phyloP scores from a whole-genome alignment of 345 rosid genomes.

The Pelargonium nanum region DNA sequence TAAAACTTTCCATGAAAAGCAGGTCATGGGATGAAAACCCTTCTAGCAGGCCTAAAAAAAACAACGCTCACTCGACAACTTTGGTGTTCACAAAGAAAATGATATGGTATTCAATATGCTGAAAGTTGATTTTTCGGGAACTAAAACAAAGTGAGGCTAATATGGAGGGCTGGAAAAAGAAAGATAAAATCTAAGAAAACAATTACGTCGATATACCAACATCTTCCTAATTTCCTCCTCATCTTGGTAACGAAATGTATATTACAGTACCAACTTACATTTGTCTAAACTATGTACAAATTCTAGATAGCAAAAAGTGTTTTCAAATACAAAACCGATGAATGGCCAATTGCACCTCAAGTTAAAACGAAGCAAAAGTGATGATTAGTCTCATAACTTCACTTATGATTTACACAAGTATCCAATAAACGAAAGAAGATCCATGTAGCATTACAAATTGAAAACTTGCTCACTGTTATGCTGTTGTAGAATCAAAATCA shows the following conservation, averaged over 20 bases:
- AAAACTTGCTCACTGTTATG: not conserved
- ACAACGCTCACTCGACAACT: not conserved
- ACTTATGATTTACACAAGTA: not conserved
- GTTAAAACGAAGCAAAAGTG: not conserved
- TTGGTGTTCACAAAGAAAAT: too few relatives aligned
- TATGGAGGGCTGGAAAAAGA: not conserved
- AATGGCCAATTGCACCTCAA: not conserved
- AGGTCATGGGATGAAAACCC: constrained; percentile 2
- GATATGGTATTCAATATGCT: not conserved
- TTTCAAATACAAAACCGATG: not conserved
- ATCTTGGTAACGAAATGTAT: not conserved
- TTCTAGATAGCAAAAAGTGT: not conserved
- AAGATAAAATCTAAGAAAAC: not conserved
- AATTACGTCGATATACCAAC: not conserved
- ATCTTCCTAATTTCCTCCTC: not conserved
- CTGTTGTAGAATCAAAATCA: too few relatives aligned
- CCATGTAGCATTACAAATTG: not conserved
- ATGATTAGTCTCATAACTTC: not conserved
- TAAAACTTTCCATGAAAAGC: not conserved
- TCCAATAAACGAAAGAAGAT: not conserved
- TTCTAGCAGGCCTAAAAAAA: not conserved
- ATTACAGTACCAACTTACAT: not conserved
- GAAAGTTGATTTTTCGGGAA: not conserved
- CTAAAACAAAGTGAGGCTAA: not conserved
- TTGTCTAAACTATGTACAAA: not conserved